phyloP scores from a whole-genome alignment of 495 filamentous ascomycete species.

The Polyplosphaeria fusca region DNA sequence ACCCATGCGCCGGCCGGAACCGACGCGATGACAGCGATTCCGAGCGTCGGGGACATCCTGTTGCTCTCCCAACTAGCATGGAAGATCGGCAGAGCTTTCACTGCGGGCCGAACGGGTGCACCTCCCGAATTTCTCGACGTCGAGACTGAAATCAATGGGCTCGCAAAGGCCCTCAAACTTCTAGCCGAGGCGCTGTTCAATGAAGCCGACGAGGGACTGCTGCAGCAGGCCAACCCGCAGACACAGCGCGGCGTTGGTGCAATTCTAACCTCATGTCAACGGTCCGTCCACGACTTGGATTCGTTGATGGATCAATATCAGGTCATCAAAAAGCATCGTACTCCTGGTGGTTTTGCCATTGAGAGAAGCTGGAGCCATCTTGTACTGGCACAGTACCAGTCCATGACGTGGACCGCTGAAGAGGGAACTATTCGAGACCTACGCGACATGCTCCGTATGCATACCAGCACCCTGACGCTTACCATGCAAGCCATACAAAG shows the following conservation, averaged over 20 bases:
- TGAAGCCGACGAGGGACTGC: slow-evolving; percentile 37
- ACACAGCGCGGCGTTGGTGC: slow-evolving; percentile 36
- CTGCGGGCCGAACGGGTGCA: slow-evolving; percentile 40
- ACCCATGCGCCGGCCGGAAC: slow-evolving; percentile 4
- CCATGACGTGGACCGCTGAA: slow-evolving; percentile 44
- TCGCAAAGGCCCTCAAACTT: slow-evolving; percentile 41
- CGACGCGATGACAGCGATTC: slow-evolving; percentile 26
- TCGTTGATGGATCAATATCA: slow-evolving; percentile 43
- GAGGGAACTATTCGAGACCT: slow-evolving; percentile 39
- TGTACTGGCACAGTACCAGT: slow-evolving; percentile 38
- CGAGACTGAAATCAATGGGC: slow-evolving; percentile 40
- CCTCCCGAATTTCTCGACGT: slow-evolving; percentile 44
- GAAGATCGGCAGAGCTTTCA: slow-evolving; percentile 45
- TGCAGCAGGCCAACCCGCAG: slow-evolving; percentile 36
- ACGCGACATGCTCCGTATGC: slow-evolving; percentile 41
- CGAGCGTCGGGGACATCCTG: slow-evolving; percentile 44
- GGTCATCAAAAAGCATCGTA: slow-evolving; percentile 38
- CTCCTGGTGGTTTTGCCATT: slow-evolving; percentile 35
- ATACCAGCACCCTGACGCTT: slow-evolving; percentile 39
- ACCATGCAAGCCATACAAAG: slow-evolving; percentile 42
- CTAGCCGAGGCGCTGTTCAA: slow-evolving; percentile 41
- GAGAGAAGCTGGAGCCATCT: slow-evolving; percentile 41
- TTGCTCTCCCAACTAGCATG: slow-evolving; percentile 45
- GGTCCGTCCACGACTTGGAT: slow-evolving; percentile 41
- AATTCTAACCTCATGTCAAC: slow-evolving; percentile 37